Evolutionary conservation across 257 asterid species (phyloP).

Genomic region (Solanum virginianum): DNA sequence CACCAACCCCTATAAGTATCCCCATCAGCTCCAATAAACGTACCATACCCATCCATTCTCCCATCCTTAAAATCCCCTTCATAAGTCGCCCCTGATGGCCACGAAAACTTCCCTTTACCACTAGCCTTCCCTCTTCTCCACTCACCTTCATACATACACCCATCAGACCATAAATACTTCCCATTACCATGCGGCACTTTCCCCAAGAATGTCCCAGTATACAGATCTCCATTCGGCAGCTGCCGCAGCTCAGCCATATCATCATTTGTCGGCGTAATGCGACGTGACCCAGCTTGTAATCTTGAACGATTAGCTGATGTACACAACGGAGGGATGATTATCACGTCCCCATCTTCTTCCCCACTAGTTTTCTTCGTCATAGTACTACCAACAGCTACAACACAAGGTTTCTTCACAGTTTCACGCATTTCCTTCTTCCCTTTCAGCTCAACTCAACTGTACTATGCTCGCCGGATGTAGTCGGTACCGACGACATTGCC

Average conservation of each 20-base stretch:
- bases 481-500: not conserved
- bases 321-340: not conserved
- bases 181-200: slow-evolving; percentile 7
- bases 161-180: slow-evolving; percentile 6
- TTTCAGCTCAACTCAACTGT: not conserved
- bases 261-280: not conserved
- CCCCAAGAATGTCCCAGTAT: not conserved
- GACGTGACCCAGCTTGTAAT: not conserved
- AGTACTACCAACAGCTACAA: not conserved
- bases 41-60: slow-evolving; percentile 7
- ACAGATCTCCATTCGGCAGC: slow-evolving; percentile 2
- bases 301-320: not conserved
- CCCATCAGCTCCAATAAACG: slow-evolving; percentile 4
- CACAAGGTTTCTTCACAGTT: not conserved
- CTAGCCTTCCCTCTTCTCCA: slow-evolving; percentile 3
- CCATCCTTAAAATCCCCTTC: slow-evolving; percentile 11
- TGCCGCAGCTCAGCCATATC: not conserved
- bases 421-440: not conserved
- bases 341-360: not conserved
- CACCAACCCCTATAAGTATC: slow-evolving; percentile 3
- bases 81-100: slow-evolving; percentile 9
- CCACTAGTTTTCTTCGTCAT: not conserved
- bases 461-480: not conserved
- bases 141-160: slow-evolving; percentile 11
- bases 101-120: slow-evolving; percentile 9